Evolutionary conservation across 2,329 filamentous ascomycete species (phyloP).

Genomic region (Nemania abortiva): DNA sequence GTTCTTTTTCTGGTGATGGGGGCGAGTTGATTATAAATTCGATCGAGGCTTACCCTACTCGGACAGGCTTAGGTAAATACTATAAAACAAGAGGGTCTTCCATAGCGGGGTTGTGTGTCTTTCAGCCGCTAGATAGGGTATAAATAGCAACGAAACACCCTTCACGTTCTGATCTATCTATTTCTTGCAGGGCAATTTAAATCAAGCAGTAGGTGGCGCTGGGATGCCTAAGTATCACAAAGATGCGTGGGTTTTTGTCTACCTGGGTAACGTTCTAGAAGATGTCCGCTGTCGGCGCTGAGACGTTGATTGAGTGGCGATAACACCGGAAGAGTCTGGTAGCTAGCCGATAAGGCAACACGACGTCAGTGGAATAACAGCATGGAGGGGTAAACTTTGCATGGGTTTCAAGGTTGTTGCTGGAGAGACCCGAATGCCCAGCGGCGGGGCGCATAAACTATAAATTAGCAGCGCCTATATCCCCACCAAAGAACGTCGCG

Average conservation of each 20-base stretch:
- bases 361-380: slow-evolving; percentile 30
- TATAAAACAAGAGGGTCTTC: not conserved
- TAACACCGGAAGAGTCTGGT: not conserved
- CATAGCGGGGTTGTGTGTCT: slow-evolving; percentile 23
- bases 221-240: too few relatives aligned
- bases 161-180: not conserved
- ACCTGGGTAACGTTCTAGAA: not conserved
- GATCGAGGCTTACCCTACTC: slow-evolving; percentile 7
- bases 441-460: slow-evolving; percentile 6
- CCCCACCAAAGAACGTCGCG: slow-evolving; percentile 32
- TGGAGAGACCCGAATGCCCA: slow-evolving; percentile 24
- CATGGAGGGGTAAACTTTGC: not conserved
- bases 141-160: not conserved
- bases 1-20: slow-evolving; percentile 6
- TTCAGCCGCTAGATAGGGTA: not conserved
- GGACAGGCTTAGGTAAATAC: not conserved
- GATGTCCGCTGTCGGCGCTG: slow-evolving; percentile 34
- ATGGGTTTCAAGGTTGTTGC: slow-evolving; percentile 22
- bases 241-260: not conserved
- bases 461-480: slow-evolving; percentile 19
- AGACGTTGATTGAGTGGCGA: slow-evolving; percentile 20
- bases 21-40: slow-evolving; percentile 40
- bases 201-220: not conserved
- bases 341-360: slow-evolving; percentile 22
- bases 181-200: not conserved